These are phyloP conservation scores for Polychytrium aggregatum DNA, from an alignment of 192 early-diverging fungal genomes.

Conservation along the genomic window DNA sequence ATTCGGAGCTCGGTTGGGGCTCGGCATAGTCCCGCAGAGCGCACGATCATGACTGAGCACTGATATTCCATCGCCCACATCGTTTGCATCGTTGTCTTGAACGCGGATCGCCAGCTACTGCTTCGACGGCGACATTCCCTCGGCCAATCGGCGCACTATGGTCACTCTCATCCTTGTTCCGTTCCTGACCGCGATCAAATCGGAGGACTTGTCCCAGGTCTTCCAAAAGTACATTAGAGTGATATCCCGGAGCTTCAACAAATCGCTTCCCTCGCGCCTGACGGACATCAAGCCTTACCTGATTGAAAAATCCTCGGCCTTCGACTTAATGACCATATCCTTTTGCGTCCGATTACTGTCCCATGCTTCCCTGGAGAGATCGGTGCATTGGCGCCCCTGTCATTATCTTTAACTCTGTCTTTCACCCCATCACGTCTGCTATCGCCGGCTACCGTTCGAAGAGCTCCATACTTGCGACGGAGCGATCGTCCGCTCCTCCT, in stretches of 20 bases:
- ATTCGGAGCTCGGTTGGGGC: no score
- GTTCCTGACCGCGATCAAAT: slow-evolving; percentile 26
- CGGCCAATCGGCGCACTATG: slow-evolving; percentile 30
- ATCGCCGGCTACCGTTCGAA: slow-evolving; percentile 5
- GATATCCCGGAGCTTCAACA: no score
- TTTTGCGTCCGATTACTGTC: no score
- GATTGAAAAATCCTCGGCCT: slow-evolving; percentile 29
- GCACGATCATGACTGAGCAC: no score
- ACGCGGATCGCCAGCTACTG: slow-evolving; percentile 9
- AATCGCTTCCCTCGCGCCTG: slow-evolving; percentile 9
- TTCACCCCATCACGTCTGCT: no score
- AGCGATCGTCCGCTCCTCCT: slow-evolving; percentile 2
- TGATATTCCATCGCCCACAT: no score
- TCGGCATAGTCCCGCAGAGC: no score
- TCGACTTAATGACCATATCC: slow-evolving; percentile 34
- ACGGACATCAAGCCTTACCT: slow-evolving; percentile 12
- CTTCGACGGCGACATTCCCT: slow-evolving; percentile 7
- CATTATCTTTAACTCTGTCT: no score
- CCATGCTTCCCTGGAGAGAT: no score
- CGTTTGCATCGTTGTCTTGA: neutral
- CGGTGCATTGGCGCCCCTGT: no score
- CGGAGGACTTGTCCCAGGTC: no score
- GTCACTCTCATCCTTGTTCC: slow-evolving; percentile 38
- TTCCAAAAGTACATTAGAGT: no score
- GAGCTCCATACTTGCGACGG: slow-evolving; percentile 5